phyloP scores from a whole-genome alignment of 108 stramenopile species.

The Pseudonitzschia pungens region DNA sequence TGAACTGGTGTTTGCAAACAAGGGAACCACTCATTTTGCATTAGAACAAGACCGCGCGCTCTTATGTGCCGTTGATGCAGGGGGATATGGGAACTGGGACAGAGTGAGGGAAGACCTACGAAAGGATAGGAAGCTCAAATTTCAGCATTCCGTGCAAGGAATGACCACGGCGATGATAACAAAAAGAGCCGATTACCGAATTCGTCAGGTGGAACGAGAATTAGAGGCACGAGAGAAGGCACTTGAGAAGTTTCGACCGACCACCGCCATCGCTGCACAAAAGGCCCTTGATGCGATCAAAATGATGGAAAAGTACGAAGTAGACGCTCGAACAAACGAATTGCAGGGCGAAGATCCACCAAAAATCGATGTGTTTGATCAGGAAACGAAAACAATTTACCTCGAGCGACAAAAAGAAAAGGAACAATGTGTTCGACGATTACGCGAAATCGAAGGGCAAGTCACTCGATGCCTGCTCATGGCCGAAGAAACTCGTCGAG shows the following conservation, averaged over 20 bases:
- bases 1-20: constrained; percentile 89
- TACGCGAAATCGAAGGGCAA: constrained; percentile 86
- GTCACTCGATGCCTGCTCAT: constrained; percentile 61
- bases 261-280: constrained; percentile 74
- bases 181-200: constrained; percentile 86
- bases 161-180: constrained; percentile 84
- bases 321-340: constrained; percentile 49
- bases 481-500: constrained; percentile 70
- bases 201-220: constrained; percentile 90
- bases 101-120: constrained; percentile 72
- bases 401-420: constrained; percentile 64
- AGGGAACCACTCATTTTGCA: constrained; percentile 83
- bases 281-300: constrained; percentile 70
- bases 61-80: constrained; percentile 79
- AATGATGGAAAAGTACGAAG: constrained; percentile 81
- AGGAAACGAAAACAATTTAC: constrained; percentile 44
- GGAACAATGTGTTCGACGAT: constrained; percentile 53
- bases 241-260: constrained; percentile 57
- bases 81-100: constrained; percentile 90
- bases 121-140: constrained; percentile 62
- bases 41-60: constrained; percentile 88
- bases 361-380: constrained; percentile 39
- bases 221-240: constrained; percentile 83
- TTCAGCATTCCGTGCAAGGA: constrained; percentile 86
- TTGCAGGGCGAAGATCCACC: constrained; percentile 61